Base-by-base conservation (phyloP, 2,329 filamentous ascomycete genomes). In the Cryphonectria radicalis region DNA sequence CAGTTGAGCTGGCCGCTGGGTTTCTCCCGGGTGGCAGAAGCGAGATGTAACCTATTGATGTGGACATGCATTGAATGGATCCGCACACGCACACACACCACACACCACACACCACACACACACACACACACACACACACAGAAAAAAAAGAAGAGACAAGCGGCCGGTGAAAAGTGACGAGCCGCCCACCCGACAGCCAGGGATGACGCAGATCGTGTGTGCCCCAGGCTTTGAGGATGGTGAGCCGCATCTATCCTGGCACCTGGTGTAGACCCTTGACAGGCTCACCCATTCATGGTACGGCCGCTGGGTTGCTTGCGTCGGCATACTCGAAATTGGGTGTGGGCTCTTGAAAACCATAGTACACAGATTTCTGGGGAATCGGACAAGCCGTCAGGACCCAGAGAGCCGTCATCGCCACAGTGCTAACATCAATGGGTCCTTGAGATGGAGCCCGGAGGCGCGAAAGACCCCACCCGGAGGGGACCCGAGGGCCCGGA, bases 371-470 rank as follows among this genome's bases (percentile, higher is more conserved):
- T 55, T 71, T 73, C 71, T 73, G 71, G 71, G 69, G 69, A 73
- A 71, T 69, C 72, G 72, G 72, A 69, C 62, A 73, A 63, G 72
- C 72, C 72, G 72, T 73, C 68, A 70, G 66, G 66, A 59, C 50
- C 69, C 57, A 71, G 69, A 63, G 46, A 63, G 69, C 66, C 66
- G 72, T 69, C 66, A 64, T 14, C 28, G n/a, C 43, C 72, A 73
- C 72, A 73, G 72, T 73, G 72, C 72, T 59, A 70, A 50, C 69
- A 68, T 35, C 53, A 46, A 66, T 59, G 66, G 68, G 43, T 60
- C 65, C 50, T 13, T 5, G 37, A 19, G 57, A 37, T 55, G 64
- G 65, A 50, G 57, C 46, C 46, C 55, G 17, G 65, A 55, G 65
- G 66, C 57, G 43, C 19, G n/a, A 28, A 28, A 57, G 28, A 35